These are phyloP conservation scores for Xylariaceae sp. DNA, from an alignment of 2,329 filamentous ascomycete genomes.

Conservation along the genomic window DNA sequence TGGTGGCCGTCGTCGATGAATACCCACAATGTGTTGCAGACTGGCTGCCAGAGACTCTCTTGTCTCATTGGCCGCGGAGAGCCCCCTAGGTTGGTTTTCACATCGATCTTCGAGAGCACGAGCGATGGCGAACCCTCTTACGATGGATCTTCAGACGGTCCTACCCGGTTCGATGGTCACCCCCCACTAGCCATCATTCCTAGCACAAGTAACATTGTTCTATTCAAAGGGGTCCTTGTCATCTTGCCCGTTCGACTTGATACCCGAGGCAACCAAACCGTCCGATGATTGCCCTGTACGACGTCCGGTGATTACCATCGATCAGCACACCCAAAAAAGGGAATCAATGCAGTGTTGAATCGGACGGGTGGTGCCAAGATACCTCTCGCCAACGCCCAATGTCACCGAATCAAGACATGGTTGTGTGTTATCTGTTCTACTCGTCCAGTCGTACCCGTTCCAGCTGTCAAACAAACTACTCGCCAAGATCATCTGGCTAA, in stretches of 20 bases:
- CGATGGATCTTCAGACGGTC: slow-evolving; percentile 19
- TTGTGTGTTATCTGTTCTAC: slow-evolving; percentile 12
- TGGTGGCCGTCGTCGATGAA: slow-evolving; percentile 2
- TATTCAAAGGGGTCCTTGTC: slow-evolving; percentile 16
- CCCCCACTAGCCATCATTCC: slow-evolving; percentile 10
- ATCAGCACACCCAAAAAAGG: background rate
- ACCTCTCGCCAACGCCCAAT: slow-evolving; percentile 13
- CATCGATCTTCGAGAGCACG: slow-evolving; percentile 22
- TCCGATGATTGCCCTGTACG: slow-evolving; percentile 3
- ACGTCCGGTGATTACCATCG: slow-evolving; percentile 7
- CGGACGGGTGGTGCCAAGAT: slow-evolving; percentile 23
- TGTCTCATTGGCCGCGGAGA: slow-evolving; percentile 20
- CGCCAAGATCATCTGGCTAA: background rate
- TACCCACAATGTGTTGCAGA: slow-evolving; percentile 20
- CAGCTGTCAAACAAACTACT: slow-evolving; percentile 1
- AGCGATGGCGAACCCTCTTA: slow-evolving; percentile 8
- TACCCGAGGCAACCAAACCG: background rate
- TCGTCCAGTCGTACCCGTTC: slow-evolving; percentile 3
- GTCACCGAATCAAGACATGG: slow-evolving; percentile 9
- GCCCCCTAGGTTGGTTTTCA: slow-evolving; percentile 6
- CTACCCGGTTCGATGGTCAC: slow-evolving; percentile 10
- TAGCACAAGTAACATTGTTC: slow-evolving; percentile 10
- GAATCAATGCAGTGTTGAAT: slow-evolving; percentile 11
- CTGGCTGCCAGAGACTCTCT: slow-evolving; percentile 8
- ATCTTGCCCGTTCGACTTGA: slow-evolving; percentile 12